Conservation (phyloP, 768 basidiomycete species). For the Boletellus sp. region DNA sequence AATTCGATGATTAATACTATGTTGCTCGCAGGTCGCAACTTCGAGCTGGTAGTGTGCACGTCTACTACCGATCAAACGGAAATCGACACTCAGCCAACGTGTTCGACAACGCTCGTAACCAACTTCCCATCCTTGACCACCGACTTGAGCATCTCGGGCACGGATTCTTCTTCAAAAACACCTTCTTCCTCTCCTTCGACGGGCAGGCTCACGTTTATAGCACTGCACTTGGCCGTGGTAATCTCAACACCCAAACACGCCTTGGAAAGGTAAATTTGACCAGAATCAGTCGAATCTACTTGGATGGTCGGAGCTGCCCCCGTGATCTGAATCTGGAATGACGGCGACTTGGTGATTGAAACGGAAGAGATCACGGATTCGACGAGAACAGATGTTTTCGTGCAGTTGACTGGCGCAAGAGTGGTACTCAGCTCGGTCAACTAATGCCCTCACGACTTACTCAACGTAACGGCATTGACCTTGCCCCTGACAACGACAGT, state of each 20-base stretch:
- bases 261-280: slow-evolving; percentile 90
- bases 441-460: slow-evolving; percentile 38
- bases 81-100: slow-evolving; percentile 47
- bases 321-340: slow-evolving; percentile 89
- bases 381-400: slow-evolving; percentile 81
- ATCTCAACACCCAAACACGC: slow-evolving; percentile 79
- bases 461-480: slow-evolving; percentile 87
- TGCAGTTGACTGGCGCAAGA: slow-evolving; percentile 67
- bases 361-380: slow-evolving; percentile 92
- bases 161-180: slow-evolving; percentile 80
- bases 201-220: slow-evolving; percentile 87
- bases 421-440: slow-evolving; percentile 1
- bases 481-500: slow-evolving; percentile 88
- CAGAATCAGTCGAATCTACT: slow-evolving; percentile 91
- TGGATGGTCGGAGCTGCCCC: slow-evolving; percentile 90
- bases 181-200: slow-evolving; percentile 89
- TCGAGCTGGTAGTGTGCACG: neutral
- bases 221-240: slow-evolving; percentile 90
- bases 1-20: too few relatives aligned
- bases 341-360: slow-evolving; percentile 86
- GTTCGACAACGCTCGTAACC: slow-evolving; percentile 87
- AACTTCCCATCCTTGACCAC: slow-evolving; percentile 77
- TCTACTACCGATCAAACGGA: neutral
- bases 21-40: too few relatives aligned
- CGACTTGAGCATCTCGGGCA: slow-evolving; percentile 96